Evolutionary conservation across 257 asterid species (phyloP), one percentile per base, ranked within the genome.

Genomic region (Sherardia arvensis): DNA sequence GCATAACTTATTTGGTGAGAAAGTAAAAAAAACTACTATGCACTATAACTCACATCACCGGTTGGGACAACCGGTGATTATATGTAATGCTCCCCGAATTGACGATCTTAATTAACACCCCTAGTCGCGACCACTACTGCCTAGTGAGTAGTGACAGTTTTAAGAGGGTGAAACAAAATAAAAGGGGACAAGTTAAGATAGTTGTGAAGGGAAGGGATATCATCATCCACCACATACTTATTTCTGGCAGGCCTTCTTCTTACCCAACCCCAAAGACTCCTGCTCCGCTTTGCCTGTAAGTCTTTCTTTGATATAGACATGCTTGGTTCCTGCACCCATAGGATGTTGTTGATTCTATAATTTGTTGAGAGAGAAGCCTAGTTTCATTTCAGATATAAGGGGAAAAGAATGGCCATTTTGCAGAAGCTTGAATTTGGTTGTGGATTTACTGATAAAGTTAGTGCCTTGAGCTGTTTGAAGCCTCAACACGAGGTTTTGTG

Each of bases 341-440:
- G 22, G 43, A 65, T 59, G 71, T 66, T 62, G 60, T 72, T 70
- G 59, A 23, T 47, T 47, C 23, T 67, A 70, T 60, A 71, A 49
- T 66, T 14, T 10, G 9, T 62, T 8, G 11, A 26, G 18, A 45
- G 26, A 26, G 14, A 62, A 43, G 67, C 32, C 9, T 68, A 67
- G 53, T 55, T 49, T n/a, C n/a, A n/a, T n/a, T 73, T 59, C 61
- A 33, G 77, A 66, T 26, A 49, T 34, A 53, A 60, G 71, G 65
- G 69, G 22, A 49, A 66, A 60, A 32, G 59, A 29, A 93, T 90
- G 97, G 95, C 78, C 74, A 87, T 88, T 58, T 75, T 90, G 61
- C 84, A 87, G 67, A 87, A 84, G 83, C 90, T 90, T 66, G 88
- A 84, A 47, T 85, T 84, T 79, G 73, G 78, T 66, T 73, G 79